These are phyloP conservation scores for Pseudogymnoascus sp. DNA, from an alignment of 2,329 filamentous ascomycete species.

Conservation along the genomic window DNA sequence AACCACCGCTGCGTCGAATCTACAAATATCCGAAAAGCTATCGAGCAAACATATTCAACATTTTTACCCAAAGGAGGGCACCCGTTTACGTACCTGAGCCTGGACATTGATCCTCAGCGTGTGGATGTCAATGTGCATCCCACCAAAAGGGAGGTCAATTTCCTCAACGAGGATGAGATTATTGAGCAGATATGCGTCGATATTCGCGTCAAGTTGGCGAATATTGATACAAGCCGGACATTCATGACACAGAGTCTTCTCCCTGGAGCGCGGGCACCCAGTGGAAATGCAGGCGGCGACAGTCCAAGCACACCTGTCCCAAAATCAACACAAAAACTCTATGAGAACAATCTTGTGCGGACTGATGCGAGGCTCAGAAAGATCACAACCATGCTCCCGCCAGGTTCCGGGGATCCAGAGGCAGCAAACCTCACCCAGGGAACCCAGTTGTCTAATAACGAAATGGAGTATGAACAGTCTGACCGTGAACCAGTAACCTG, in stretches of 20 bases:
- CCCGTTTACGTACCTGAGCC: slow-evolving; percentile 84
- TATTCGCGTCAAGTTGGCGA: slow-evolving; percentile 69
- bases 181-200: slow-evolving; percentile 76
- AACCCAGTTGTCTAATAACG: slow-evolving; percentile 34
- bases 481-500: slow-evolving; percentile 64
- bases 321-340: slow-evolving; percentile 45
- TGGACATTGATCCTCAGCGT: slow-evolving; percentile 84
- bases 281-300: slow-evolving; percentile 21
- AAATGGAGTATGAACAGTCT: slow-evolving; percentile 62
- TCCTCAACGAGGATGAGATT: slow-evolving; percentile 95
- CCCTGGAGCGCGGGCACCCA: slow-evolving; percentile 49
- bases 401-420: slow-evolving; percentile 30
- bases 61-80: slow-evolving; percentile 92
- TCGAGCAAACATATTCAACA: slow-evolving; percentile 81
- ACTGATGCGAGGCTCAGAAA: slow-evolving; percentile 86
- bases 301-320: slow-evolving; percentile 19
- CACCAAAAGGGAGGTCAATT: slow-evolving; percentile 94
- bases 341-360: slow-evolving; percentile 82
- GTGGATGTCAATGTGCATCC: slow-evolving; percentile 98
- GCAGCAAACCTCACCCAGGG: slow-evolving; percentile 23
- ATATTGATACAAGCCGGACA: slow-evolving; percentile 86
- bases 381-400: slow-evolving; percentile 91
- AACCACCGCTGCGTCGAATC: slow-evolving; percentile 95
- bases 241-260: slow-evolving; percentile 92
- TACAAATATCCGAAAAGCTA: slow-evolving; percentile 72